These are phyloP conservation scores for Fusarium udum DNA, from an alignment of 2,329 filamentous ascomycete genomes.

Conservation along the genomic window DNA sequence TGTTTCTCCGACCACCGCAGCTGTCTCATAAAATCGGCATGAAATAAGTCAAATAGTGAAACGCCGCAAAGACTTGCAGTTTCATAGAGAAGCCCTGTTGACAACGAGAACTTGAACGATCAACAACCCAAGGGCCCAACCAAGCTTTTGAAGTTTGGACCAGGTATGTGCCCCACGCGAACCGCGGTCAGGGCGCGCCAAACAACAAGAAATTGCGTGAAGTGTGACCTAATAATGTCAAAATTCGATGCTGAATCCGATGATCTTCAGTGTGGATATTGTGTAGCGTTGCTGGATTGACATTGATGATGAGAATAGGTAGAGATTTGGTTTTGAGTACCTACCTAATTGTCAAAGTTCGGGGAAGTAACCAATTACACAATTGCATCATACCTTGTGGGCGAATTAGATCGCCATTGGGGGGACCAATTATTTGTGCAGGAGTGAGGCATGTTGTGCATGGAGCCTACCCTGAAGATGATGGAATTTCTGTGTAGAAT, in stretches of 20 bases:
- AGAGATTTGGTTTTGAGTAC: conserved; percentile 26
- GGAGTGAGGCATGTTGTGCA: conserved; percentile 8
- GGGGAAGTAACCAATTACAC: conserved; percentile 36
- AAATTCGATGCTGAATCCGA: conserved; percentile 10
- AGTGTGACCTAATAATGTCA: conserved; percentile 4
- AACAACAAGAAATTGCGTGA: neutral
- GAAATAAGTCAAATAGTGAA: neutral
- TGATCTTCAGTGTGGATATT: conserved; percentile 4
- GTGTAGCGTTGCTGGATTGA: conserved; percentile 10
- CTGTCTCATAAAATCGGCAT: neutral
- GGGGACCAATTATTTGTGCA: conserved; percentile 33
- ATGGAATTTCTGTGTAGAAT: neutral
- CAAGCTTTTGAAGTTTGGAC: conserved; percentile 24
- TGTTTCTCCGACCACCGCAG: conserved; percentile 1
- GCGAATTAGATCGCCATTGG: conserved; percentile 40
- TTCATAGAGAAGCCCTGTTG: conserved; percentile 1
- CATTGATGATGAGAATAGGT: conserved; percentile 29
- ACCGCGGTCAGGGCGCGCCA: conserved; percentile 26
- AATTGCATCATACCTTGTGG: conserved; percentile 40
- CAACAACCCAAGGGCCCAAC: conserved; percentile 15
- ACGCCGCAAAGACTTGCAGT: neutral
- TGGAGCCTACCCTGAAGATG: conserved; percentile 9
- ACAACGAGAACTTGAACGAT: neutral
- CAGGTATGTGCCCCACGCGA: conserved; percentile 34
- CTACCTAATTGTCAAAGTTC: neutral